Evolutionary conservation across 805 yeast species (phyloP), one percentile per base, ranked within the genome.

Genomic region (Diddensiella caesifluorescens): DNA sequence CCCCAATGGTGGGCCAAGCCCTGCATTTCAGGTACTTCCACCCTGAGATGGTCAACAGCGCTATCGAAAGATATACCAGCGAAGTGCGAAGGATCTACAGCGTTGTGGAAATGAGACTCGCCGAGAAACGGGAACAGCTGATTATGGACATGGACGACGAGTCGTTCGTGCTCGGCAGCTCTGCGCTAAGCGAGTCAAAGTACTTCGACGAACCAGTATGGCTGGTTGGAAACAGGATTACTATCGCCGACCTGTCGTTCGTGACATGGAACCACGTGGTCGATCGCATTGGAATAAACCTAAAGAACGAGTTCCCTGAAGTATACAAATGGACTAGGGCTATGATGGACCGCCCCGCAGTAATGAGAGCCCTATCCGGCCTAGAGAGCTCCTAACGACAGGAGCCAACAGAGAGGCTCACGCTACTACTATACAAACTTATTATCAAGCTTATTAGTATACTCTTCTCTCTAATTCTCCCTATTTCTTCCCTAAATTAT

Each of bases 1-100:
- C 97, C 0, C 96, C 97, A n/a, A 89, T 89, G 95, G 84, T 89
- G 54, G 97, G 97, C 15, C 97, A 89, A 64, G 96, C 97, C 5
- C 71, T 90, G 53, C 97, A 90, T 67, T 90, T 89, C 68, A 74
- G 89, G 56, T 87, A 85, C 61, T 87, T 89, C 70, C 96, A 89
- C 60, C 75, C 89, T 4, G 81, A 81, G 47, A 80, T 80, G 41
- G 87, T 89, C 2, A 87, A 90, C 15, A 76, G 87, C 45, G 96
- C 97, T 0, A 85, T 89, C 16, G 95, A 86, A 53, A 70, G 96
- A 57, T 89, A 88, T 60, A 80, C 85, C 1, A 95, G 84, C 54
- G 97, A 89, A 65, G 96, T 89, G 19, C 72, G 95, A 55, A 70
- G 97, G 49, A 95, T 89, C 5, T 88, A 87, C 55, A 94, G 95